phyloP scores from a whole-genome alignment of 352 stramenopile species.

The Globisporangium viniferum region DNA sequence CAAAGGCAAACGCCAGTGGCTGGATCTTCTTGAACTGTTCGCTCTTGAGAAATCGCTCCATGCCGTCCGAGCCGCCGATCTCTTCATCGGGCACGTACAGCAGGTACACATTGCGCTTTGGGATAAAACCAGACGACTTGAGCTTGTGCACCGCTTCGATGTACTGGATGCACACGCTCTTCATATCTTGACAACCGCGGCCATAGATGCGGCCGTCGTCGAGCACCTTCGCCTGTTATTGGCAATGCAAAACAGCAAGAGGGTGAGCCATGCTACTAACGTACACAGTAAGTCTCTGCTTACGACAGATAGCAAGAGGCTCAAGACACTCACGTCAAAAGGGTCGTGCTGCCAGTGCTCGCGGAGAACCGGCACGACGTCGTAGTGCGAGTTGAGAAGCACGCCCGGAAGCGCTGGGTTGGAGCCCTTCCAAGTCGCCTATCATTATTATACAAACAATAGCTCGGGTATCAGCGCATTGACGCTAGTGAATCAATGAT shows the following conservation, averaged over 20 bases:
- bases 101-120: constrained; percentile 89
- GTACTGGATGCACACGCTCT: constrained; percentile 96
- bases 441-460: neutral
- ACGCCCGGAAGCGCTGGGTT: constrained; percentile 78
- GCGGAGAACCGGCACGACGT: constrained; percentile 90
- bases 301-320: too few species aligned
- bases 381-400: constrained; percentile 94
- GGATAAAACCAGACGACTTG: constrained; percentile 58
- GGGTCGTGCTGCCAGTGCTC: constrained; percentile 88
- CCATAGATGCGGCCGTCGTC: constrained; percentile 89
- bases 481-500: too few species aligned
- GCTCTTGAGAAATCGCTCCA: constrained; percentile 88
- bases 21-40: constrained; percentile 78
- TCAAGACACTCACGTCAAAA: constrained; percentile 34
- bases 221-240: constrained; percentile 40
- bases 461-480: too few species aligned
- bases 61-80: constrained; percentile 92
- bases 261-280: too few species aligned
- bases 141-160: constrained; percentile 86
- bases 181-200: constrained; percentile 93
- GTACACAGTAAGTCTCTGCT: too few species aligned
- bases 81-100: constrained; percentile 94
- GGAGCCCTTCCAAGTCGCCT: constrained; percentile 55
- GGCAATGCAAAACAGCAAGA: neutral
- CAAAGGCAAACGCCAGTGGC: constrained; percentile 90